Base-by-base conservation (phyloP, 176 grass and related monocot genomes). In the Juncus inflexus region DNA sequence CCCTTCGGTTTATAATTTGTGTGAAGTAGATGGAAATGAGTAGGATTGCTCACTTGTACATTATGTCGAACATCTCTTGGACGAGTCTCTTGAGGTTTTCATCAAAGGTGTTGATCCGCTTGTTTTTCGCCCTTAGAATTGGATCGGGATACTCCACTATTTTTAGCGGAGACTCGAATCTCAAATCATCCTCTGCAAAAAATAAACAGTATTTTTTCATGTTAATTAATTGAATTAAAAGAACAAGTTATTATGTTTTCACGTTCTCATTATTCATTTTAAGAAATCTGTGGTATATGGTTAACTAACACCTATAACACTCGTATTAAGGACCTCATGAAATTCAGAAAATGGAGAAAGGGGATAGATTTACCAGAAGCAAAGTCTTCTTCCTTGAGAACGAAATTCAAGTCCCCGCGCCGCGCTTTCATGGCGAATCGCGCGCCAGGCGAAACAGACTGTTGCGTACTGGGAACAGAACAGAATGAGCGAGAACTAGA, bases 111-210 rank as follows among this genome's bases (percentile, higher is more conserved):
- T 82, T 92, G 64, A 99, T 84, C 56, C 80, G 83, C 74, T 99
- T 99, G 64, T 99, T 99, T 37, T 64, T 82, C 3, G 72, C 88
- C 70, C 85, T 86, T 65, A 99, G 63, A 37, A 92, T 12, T 12
- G 88, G 83, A 56, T 92, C 77, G 7, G 94, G 94, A 87, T 99
- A 99, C 73, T 74, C 64, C 52, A 99, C 88, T 37, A 99, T 85
- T 80, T 80, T 79, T 47, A 99, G 74, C 19, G 94, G 83, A 50
- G 65, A 61, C 52, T 92, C 74, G 78, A 89, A 99, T 75, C 59
- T 67, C 64, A 99, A 81, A 84, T 99, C 94, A 6, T 72, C 72
- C 63, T 86, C 94, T 99, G 69, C 13, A 37, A 51, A 76, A 37
- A n/a, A 45, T 16, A 66, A 47, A 67, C 40, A 55, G 15, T 56